Conservation (phyloP, 441 rosid genomes). For the Flueggea neowawraea region DNA sequence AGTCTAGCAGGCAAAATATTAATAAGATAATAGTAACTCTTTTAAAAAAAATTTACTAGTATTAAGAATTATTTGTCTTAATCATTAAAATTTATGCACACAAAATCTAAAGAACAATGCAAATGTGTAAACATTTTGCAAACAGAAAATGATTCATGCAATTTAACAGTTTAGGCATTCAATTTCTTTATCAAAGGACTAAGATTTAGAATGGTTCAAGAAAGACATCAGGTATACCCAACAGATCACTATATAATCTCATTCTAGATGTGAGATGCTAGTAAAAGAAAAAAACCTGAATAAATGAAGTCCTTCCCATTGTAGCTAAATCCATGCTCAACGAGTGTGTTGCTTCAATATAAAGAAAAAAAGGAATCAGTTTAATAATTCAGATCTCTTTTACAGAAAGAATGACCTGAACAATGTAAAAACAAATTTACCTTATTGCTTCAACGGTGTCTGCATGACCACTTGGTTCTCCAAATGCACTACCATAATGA, state of each 20-base stretch:
- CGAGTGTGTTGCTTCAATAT: constrained; percentile 64
- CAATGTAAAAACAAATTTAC: constrained; percentile 19
- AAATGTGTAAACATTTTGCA: no score
- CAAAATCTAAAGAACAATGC: no score
- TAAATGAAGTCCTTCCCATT: constrained; percentile 90
- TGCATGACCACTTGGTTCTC: constrained; percentile 96
- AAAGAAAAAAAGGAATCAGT: constrained; percentile 7
- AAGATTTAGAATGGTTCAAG: neutral
- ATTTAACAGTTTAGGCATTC: no score
- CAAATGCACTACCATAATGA: constrained; percentile 98
- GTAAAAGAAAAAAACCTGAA: constrained; percentile 56
- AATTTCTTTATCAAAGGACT: no score
- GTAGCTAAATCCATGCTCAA: constrained; percentile 80
- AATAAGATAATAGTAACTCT: no score
- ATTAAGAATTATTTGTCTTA: no score
- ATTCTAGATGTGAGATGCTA: neutral
- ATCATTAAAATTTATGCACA: no score
- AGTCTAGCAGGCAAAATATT: no score
- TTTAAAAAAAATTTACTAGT: no score
- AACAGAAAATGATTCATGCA: no score
- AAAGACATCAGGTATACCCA: neutral
- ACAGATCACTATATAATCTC: no score
- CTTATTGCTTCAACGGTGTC: constrained; percentile 85
- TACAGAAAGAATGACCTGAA: neutral
- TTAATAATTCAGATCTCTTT: constrained; percentile 1